Conservation (phyloP, 257 asterid species). For the Nicotiana undulata region DNA sequence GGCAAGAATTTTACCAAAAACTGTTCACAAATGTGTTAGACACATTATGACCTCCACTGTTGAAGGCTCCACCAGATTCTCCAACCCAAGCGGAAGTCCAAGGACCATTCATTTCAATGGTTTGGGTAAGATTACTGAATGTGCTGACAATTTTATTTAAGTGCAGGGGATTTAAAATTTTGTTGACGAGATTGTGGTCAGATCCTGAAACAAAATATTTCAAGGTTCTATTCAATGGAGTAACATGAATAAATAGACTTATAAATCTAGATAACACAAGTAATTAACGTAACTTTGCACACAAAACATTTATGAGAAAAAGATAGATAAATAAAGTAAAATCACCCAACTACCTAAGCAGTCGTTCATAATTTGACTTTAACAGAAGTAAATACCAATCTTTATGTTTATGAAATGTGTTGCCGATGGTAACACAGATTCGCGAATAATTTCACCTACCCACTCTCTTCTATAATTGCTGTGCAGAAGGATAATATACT, state of each 20-base stretch:
- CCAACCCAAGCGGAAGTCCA: conserved; percentile 93
- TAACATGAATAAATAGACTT: background rate
- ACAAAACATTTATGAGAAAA: background rate
- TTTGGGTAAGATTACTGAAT: conserved; percentile 40
- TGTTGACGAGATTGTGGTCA: conserved; percentile 44
- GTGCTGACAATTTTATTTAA: conserved; percentile 38
- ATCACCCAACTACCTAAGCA: background rate
- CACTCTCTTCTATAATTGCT: background rate
- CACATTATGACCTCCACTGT: conserved; percentile 57
- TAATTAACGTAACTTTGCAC: background rate
- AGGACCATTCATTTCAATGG: conserved; percentile 50
- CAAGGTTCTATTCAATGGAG: background rate
- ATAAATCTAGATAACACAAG: background rate
- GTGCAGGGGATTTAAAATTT: conserved; percentile 54
- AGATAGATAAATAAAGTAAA: background rate
- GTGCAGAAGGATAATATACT: background rate
- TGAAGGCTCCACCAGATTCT: conserved; percentile 88
- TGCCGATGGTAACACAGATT: background rate
- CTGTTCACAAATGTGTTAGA: conserved; percentile 73
- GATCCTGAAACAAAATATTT: conserved; percentile 21
- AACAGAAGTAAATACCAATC: background rate
- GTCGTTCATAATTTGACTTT: background rate
- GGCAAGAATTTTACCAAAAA: conserved; percentile 52
- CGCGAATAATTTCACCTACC: background rate
- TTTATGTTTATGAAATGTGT: background rate